A percentile compares a stretch with the other conserved stretches of the same genome.
Evolutionary conservation across 306 rosid genomes (phyloP).

Genomic region (Herpetospermum pedunculosum): DNA sequence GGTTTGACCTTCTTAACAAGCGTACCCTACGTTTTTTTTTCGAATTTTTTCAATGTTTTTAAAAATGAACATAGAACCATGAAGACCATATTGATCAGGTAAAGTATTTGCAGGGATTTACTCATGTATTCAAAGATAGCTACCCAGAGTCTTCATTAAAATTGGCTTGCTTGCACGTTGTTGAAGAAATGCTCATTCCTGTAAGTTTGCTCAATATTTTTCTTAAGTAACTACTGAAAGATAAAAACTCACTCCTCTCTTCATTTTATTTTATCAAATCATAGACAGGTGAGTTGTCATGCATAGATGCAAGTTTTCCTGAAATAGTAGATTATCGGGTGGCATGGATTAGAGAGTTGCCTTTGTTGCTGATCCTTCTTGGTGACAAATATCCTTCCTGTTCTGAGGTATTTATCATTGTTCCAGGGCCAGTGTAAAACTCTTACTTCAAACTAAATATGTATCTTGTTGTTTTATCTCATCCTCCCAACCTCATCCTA

Average conservation of each 20-base stretch:
- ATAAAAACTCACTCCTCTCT: background rate
- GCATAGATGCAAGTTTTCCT: constrained; percentile 30
- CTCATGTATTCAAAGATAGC: constrained; percentile 59
- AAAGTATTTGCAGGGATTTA: constrained; percentile 49
- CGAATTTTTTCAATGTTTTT: background rate
- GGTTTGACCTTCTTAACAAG: constrained; percentile 30
- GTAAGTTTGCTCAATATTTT: constrained; percentile 33
- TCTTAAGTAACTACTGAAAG: background rate
- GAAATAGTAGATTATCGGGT: constrained; percentile 38
- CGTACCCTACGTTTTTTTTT: background rate
- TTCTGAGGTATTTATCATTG: constrained; percentile 40
- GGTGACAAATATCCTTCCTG: constrained; percentile 48
- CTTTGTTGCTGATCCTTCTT: constrained; percentile 52
- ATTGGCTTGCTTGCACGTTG: constrained; percentile 55
- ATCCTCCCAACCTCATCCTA: background rate
- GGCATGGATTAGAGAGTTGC: constrained; percentile 67
- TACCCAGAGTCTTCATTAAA: constrained; percentile 54
- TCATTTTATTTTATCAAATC: constrained; percentile 9
- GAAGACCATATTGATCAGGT: background rate
- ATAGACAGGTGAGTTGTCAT: constrained; percentile 31
- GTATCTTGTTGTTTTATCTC: background rate
- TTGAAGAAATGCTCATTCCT: constrained; percentile 58
- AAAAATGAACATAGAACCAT: constrained; percentile 11
- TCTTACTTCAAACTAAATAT: background rate
- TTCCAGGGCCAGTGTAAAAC: background rate